Percentiles rank a stretch among this genome's conserved stretches.
Conservation (phyloP, 257 asterid genomes). For the Salvia hispanica region DNA sequence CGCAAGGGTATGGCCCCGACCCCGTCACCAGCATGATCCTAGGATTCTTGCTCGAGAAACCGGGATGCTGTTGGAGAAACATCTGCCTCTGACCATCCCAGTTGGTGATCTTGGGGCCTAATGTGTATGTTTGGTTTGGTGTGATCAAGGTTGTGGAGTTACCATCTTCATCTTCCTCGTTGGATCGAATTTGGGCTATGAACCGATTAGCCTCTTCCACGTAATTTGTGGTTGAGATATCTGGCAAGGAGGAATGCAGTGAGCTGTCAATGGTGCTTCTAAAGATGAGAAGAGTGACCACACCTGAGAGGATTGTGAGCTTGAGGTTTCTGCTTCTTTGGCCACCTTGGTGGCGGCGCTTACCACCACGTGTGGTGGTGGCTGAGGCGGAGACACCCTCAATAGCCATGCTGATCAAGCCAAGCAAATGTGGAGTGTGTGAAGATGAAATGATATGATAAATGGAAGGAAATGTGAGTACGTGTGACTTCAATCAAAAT, state of each 20-base stretch:
- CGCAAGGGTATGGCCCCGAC: constrained; percentile 46
- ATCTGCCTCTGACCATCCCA: constrained; percentile 41
- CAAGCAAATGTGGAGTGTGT: constrained; percentile 8
- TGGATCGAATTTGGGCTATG: constrained; percentile 44
- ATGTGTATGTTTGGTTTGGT: constrained; percentile 28
- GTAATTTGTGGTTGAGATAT: constrained; percentile 4
- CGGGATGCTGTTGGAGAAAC: constrained; percentile 37
- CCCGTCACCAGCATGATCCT: constrained; percentile 46
- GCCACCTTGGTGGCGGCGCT: constrained; percentile 35
- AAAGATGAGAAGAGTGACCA: constrained; percentile 49
- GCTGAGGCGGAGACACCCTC: constrained; percentile 38
- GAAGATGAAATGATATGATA: constrained; percentile 9
- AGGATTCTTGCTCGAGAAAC: constrained; percentile 36
- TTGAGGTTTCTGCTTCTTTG: constrained; percentile 34
- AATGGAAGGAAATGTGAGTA: background rate
- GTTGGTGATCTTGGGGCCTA: constrained; percentile 47
- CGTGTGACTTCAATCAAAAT: background rate
- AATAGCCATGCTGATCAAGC: constrained; percentile 30
- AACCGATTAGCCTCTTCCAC: constrained; percentile 38
- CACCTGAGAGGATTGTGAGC: constrained; percentile 44
- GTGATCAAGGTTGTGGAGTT: background rate
- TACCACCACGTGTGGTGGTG: constrained; percentile 35
- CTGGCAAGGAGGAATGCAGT: constrained; percentile 30
- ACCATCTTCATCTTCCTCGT: constrained; percentile 24
- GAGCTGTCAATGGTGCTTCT: constrained; percentile 52